A percentile compares a stretch with the other conserved stretches of the same genome.
Conservation (phyloP, 305 asterid genomes). For the Fraxinus sp. region DNA sequence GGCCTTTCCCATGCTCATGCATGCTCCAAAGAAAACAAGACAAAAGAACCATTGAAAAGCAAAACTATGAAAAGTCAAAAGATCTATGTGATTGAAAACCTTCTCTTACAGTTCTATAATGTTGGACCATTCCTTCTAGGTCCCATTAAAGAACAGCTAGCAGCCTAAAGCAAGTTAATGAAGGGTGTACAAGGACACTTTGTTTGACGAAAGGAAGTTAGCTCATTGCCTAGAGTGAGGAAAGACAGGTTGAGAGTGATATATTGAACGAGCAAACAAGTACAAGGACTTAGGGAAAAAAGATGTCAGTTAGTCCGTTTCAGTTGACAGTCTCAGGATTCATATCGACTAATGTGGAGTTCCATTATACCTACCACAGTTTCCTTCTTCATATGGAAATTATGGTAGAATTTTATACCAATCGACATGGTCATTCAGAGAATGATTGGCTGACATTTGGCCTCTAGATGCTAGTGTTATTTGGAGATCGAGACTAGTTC, state of each 20-base stretch:
- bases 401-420: not conserved
- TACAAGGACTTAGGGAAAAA: not conserved
- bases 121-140: not conserved
- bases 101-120: not conserved
- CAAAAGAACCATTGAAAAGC: not conserved
- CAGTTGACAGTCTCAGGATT: not conserved
- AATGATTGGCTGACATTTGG: not conserved
- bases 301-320: not conserved
- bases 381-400: not conserved
- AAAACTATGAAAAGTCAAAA: not conserved
- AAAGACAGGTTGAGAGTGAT: not conserved
- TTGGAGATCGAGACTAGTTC: not conserved
- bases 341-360: not conserved
- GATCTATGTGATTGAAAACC: not conserved
- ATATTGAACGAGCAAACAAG: not conserved
- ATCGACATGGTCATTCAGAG: not conserved
- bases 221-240: not conserved
- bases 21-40: not conserved
- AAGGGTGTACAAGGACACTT: not conserved
- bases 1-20: not conserved
- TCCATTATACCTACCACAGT: not conserved
- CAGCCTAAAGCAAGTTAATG: not conserved
- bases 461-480: not conserved
- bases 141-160: not conserved
- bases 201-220: not conserved